Base-by-base conservation (phyloP, 768 basidiomycete species). In the Suillus paluster region DNA sequence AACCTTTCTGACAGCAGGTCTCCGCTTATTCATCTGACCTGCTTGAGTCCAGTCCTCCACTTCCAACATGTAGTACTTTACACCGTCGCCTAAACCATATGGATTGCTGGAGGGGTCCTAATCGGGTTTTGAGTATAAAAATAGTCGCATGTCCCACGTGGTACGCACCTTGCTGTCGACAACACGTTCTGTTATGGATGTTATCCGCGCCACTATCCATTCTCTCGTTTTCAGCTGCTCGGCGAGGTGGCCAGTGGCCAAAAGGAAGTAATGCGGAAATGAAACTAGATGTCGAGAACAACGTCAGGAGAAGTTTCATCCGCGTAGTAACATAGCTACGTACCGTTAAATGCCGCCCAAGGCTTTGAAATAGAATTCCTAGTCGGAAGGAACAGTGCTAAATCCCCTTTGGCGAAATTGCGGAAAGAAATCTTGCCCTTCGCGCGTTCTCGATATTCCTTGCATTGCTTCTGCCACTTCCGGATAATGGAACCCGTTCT, bases 321-420 rank as follows among this genome's bases (percentile, higher is more conserved):
- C 5, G 25, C 54, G 25, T 27, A 27, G 25, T 55, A 60, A 41
- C 33, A 30, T 50, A 54, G 64, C 87, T 68, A 55, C 54, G 17
- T 71, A 95, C 95, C 92, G 75, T 99, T 99, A 78, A 99, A 99
- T 11, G 97, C 97, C 25, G 97, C 97, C 97, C 97, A 99, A 1
- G 94, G 92, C 73, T 92, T 94, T 46, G 91, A 90, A 7, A 93
- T 86, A 33, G 95, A 94, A 75, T 98, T 98, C 52, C 96, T 83
- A 0, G 97, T 99, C 2, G 97, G 97, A 15, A 99, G 80, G 77
- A 99, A 99, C 34, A 99, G 79, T 1, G 96, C 97, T 56, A 99
- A 80, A 76, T 99, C 97, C 11, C 96, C 95, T 73, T 95, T 96
- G 9, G 90, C 82, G 67, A 99, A 99, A 77, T 96, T 97, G 68